These are phyloP conservation scores for Mycena vulgaris DNA, from an alignment of 768 basidiomycete genomes.

Conservation along the genomic window DNA sequence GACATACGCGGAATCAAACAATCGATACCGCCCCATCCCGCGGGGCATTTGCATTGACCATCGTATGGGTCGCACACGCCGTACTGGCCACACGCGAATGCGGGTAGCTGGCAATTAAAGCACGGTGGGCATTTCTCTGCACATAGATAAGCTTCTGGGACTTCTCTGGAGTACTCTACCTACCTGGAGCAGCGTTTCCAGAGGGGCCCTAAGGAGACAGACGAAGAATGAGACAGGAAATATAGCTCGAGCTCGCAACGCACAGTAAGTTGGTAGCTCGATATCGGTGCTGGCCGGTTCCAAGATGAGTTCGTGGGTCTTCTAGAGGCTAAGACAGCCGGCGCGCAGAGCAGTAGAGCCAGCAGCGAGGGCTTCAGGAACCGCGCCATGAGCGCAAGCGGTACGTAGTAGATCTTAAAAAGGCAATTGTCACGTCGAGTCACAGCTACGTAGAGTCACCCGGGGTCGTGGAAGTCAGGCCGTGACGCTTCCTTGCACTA, in stretches of 20 bases:
- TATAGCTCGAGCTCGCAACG: background rate
- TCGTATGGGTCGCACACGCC: slow-evolving; percentile 93
- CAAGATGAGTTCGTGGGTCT: slow-evolving; percentile 25
- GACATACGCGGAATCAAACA: slow-evolving; percentile 91
- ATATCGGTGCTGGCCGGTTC: slow-evolving; percentile 27
- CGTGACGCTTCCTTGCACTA: no score
- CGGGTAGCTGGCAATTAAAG: slow-evolving; percentile 96
- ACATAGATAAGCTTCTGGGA: background rate
- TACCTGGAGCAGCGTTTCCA: slow-evolving; percentile 30
- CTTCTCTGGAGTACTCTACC: background rate
- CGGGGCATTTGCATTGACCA: slow-evolving; percentile 96
- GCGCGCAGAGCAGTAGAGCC: slow-evolving; percentile 25
- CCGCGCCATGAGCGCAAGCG: slow-evolving; percentile 34
- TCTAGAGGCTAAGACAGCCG: slow-evolving; percentile 13
- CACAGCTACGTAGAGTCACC: no score
- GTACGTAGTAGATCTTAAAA: background rate
- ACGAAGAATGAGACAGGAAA: slow-evolving; percentile 4
- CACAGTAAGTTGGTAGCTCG: slow-evolving; percentile 37
- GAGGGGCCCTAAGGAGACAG: slow-evolving; percentile 20
- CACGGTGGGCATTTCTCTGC: slow-evolving; percentile 85
- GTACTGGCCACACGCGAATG: slow-evolving; percentile 93
- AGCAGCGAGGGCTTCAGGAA: slow-evolving; percentile 25
- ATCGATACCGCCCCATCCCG: slow-evolving; percentile 98
- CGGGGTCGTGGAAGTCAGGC: no score
- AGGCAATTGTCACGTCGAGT: background rate